Percentiles rank a stretch among this genome's conserved stretches.
Conservation (phyloP, 345 rosid species). For the Angophora floribunda region DNA sequence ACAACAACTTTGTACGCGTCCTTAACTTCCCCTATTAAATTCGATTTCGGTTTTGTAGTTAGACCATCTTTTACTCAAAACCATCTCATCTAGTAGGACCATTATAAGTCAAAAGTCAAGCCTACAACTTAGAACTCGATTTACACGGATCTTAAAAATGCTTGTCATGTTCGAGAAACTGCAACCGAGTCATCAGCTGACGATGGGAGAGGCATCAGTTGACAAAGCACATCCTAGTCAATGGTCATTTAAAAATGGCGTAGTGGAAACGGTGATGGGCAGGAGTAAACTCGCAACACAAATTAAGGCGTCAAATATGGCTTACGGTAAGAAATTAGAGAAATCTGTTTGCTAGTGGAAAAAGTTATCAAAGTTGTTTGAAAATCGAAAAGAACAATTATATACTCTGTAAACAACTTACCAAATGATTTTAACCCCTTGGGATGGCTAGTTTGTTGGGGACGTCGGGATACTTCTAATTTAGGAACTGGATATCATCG, state of each 20-base stretch:
- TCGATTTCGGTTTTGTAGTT: background rate
- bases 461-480: background rate
- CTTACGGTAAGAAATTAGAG: background rate
- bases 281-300: background rate
- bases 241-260: background rate
- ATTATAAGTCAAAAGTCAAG: background rate
- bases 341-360: background rate
- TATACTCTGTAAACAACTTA: background rate
- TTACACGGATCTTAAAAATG: background rate
- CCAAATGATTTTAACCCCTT: background rate
- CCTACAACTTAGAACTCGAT: background rate
- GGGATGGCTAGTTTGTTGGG: fast-evolving
- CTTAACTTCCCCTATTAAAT: background rate
- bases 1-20: background rate
- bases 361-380: background rate
- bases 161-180: background rate
- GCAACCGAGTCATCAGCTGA: background rate
- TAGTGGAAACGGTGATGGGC: background rate
- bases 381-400: background rate
- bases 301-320: background rate
- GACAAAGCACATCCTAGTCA: too few species aligned
- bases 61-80: background rate
- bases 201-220: background rate
- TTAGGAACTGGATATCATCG: too few species aligned
- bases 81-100: background rate